Evolutionary conservation across 768 basidiomycete species (phyloP), one percentile per base, ranked within the genome.

Genomic region (Tylopilus felleus): DNA sequence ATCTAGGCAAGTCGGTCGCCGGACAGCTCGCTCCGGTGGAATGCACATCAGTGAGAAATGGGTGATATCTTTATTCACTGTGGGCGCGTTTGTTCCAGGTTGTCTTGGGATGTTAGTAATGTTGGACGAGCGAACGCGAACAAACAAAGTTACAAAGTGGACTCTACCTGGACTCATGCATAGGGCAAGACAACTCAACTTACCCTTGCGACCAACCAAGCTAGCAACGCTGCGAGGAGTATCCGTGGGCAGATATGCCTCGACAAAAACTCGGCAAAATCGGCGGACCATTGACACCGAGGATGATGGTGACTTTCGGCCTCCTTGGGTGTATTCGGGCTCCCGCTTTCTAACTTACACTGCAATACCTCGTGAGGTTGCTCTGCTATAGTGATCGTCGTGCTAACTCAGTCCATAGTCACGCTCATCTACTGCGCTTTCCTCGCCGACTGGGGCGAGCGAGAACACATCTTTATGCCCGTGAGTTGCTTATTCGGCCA

Each of bases 401-500:
- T 9, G 17, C 49, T 56, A 39, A 66, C 31, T 0, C 47, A 36
- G 25, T n/a, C 14, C 55, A 40, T 58, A 88, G 85, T 73, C 22
- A 71, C 78, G n/a, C 64, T 74, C 16, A 36, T 82, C 4, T 88
- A 88, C 57, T 77, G 77, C 3, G 72, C 84, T 21, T 84, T 88
- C 64, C 67, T 83, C 52, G 78, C 80, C 47, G 84, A 88, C 65
- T 88, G 81, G 66, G 86, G 86, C 4, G 81, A 85, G n/a, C 73
- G 75, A 44, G 86, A 88, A 22, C 85, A 88, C 65, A 82, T 86
- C 25, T 88, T 86, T 67, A 79, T 77, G 67, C 81, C 83, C 22
- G 85, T 86, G 57, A 65, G 82, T 75, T 31, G 54, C 39, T 41
- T 48, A 41, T 28, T 40, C 35, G n/a, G 17, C 27, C 38, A 31